Conservation (phyloP, 2,329 filamentous ascomycete species). For the Botryotinia globosa region DNA sequence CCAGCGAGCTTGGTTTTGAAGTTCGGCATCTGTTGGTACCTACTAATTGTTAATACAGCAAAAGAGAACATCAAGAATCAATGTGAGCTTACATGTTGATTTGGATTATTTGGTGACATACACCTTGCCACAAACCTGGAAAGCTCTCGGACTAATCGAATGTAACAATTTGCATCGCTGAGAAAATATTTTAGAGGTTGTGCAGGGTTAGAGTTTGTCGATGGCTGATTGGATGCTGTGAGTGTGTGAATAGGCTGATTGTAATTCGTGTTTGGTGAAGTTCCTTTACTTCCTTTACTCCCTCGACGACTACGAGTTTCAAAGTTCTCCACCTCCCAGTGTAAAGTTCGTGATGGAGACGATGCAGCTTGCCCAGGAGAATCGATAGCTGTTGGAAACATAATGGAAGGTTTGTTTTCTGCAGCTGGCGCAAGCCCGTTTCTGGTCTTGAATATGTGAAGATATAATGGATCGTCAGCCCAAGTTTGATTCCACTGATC, state of each 20-base stretch:
- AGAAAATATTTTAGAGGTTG: slow-evolving; percentile 46
- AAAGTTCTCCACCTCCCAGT: slow-evolving; percentile 34
- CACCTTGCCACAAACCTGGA: slow-evolving; percentile 50
- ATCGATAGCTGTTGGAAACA: slow-evolving; percentile 15
- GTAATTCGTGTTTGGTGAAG: neutral
- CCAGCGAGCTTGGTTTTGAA: slow-evolving; percentile 63
- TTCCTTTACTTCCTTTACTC: neutral
- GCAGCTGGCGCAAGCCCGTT: slow-evolving; percentile 31
- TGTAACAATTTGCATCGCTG: slow-evolving; percentile 60
- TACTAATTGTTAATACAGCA: slow-evolving; percentile 8
- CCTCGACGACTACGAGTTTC: slow-evolving; percentile 22
- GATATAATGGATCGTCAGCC: slow-evolving; percentile 55
- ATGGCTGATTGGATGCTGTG: slow-evolving; percentile 32
- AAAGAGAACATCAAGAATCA: neutral
- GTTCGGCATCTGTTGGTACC: slow-evolving; percentile 56
- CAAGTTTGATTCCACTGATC: slow-evolving; percentile 64
- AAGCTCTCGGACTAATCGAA: slow-evolving; percentile 53
- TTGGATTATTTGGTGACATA: slow-evolving; percentile 60
- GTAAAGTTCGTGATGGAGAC: slow-evolving; percentile 28
- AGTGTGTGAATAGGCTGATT: slow-evolving; percentile 17
- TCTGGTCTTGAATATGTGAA: slow-evolving; percentile 49
- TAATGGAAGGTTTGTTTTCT: slow-evolving; percentile 25
- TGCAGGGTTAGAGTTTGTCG: slow-evolving; percentile 33
- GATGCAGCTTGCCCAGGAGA: slow-evolving; percentile 3
- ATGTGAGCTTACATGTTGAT: slow-evolving; percentile 44